phyloP scores from a whole-genome alignment of 2,329 filamentous ascomycete species.

The Thielaviopsis ethacetica region DNA sequence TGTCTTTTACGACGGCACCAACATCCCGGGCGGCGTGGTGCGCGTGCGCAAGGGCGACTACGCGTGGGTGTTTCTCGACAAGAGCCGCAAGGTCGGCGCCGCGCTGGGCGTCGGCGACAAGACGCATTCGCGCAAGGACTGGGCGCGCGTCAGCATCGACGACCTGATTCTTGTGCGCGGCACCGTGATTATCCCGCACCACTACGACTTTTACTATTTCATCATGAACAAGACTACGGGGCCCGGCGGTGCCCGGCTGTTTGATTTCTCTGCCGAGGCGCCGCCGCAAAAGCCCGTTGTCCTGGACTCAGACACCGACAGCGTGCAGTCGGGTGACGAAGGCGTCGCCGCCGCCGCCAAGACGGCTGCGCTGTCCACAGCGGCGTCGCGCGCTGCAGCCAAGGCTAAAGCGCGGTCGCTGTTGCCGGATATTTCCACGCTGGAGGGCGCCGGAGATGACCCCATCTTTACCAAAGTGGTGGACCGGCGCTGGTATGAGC shows the following conservation, averaged over 20 bases:
- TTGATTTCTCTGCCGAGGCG: slow-evolving; percentile 50
- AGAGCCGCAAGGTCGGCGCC: slow-evolving; percentile 77
- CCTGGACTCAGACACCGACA: not conserved
- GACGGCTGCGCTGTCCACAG: slow-evolving; percentile 15
- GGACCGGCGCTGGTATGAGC: slow-evolving; percentile 90
- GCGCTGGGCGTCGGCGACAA: slow-evolving; percentile 59
- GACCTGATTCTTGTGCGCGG: slow-evolving; percentile 87
- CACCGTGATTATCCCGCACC: slow-evolving; percentile 89
- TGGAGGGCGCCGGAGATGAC: slow-evolving; percentile 66
- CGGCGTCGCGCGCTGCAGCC: slow-evolving; percentile 23
- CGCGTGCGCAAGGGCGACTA: slow-evolving; percentile 86
- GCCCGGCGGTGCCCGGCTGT: slow-evolving; percentile 55
- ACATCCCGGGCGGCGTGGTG: slow-evolving; percentile 69
- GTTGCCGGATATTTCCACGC: slow-evolving; percentile 32
- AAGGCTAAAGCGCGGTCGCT: slow-evolving; percentile 15
- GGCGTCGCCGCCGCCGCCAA: not conserved
- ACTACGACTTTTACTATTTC: slow-evolving; percentile 96
- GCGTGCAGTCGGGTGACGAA: not conserved
- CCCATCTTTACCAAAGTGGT: slow-evolving; percentile 80
- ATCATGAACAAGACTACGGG: slow-evolving; percentile 72
- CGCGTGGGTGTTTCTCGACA: slow-evolving; percentile 84
- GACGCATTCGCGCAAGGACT: slow-evolving; percentile 53
- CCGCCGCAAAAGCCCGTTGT: not conserved
- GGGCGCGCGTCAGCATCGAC: slow-evolving; percentile 87
- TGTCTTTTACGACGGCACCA: slow-evolving; percentile 91